Conservation (phyloP, 805 yeast genomes). For the Lipomyces kockii region DNA sequence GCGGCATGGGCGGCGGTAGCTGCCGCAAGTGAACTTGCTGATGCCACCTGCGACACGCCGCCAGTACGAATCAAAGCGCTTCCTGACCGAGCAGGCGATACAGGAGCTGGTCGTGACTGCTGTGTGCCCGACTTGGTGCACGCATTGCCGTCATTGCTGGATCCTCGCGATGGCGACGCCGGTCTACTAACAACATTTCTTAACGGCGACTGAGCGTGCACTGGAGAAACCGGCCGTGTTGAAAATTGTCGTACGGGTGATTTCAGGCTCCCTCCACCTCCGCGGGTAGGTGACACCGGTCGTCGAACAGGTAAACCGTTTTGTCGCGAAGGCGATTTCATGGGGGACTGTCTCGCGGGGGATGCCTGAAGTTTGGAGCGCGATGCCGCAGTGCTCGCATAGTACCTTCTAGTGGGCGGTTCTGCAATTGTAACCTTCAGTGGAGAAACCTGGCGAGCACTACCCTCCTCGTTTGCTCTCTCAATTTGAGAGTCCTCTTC, state of each 20-base stretch:
- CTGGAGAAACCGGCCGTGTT: constrained; percentile 19
- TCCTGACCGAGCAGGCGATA: background rate
- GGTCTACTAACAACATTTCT: constrained; percentile 16
- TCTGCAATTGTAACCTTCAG: background rate
- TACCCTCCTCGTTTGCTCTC: background rate
- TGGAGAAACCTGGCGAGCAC: background rate
- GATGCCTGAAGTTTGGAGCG: constrained; percentile 19
- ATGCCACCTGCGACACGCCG: constrained; percentile 11
- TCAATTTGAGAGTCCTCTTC: background rate
- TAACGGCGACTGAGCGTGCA: constrained; percentile 17
- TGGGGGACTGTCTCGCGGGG: constrained; percentile 6
- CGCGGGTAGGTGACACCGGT: constrained; percentile 6
- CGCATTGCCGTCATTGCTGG: background rate
- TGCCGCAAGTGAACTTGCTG: constrained; percentile 17
- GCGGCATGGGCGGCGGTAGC: constrained; percentile 16
- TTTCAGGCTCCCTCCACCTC: background rate
- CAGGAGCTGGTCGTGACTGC: background rate
- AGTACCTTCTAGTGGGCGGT: constrained; percentile 8
- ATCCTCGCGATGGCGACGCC: constrained; percentile 14
- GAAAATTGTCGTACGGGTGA: constrained; percentile 8
- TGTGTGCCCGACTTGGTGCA: background rate
- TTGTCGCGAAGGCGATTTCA: constrained; percentile 5
- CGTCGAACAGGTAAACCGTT: constrained; percentile 2
- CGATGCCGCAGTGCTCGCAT: constrained; percentile 29
- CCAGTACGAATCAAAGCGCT: background rate